Base-by-base conservation (phyloP, 176 grass and related monocot genomes). In the Aegilops bicornis region DNA sequence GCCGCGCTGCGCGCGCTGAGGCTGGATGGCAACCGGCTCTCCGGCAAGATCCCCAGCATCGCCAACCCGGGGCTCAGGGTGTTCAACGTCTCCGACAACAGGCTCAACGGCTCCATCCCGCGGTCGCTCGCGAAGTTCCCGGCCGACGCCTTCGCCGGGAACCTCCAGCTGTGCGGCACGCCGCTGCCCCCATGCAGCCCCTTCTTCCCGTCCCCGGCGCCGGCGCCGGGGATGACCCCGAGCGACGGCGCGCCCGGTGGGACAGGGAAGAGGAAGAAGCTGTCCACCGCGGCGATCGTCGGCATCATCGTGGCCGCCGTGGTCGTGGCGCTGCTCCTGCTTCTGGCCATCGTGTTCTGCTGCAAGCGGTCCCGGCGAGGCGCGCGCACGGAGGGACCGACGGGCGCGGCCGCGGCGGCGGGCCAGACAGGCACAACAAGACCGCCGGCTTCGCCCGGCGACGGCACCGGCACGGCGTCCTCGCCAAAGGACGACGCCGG, bases 31-130 rank as follows among this genome's bases (percentile, higher is more conserved):
- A 98, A 98, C 88, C 3, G 8, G 12, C 83, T 98, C 22, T 86
- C 90, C 10, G 97, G 94, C 13, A 92, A 85, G 58, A 82, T 98
- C 33, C 97, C 97, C 29, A 96, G 92, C 85, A 94, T 98, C 78
- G 90, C 86, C 90, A 96, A 91, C 92, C 65, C 66, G 42, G 62
- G 69, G 10, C 90, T 96, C 6, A 7, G 0, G 22, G 27, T 17
- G 27, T 90, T 98, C 85, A 96, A 98, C 66, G 92, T 98, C 72
- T 98, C 97, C 7, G 3, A 94, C 76, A 98, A 98, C 84, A 61
- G 30, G 60, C 90, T 96, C 61, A 98, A 98, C 7, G 97, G 97
- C 7, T 98, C 97, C 47, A 94, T 98, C 69, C 97, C 97, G 8
- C 69, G 47, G 63, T 7, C 90, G n/a, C 94, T 98, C 52, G 11